phyloP scores from a whole-genome alignment of 352 stramenopile species.

The Globisporangium viniferum region DNA sequence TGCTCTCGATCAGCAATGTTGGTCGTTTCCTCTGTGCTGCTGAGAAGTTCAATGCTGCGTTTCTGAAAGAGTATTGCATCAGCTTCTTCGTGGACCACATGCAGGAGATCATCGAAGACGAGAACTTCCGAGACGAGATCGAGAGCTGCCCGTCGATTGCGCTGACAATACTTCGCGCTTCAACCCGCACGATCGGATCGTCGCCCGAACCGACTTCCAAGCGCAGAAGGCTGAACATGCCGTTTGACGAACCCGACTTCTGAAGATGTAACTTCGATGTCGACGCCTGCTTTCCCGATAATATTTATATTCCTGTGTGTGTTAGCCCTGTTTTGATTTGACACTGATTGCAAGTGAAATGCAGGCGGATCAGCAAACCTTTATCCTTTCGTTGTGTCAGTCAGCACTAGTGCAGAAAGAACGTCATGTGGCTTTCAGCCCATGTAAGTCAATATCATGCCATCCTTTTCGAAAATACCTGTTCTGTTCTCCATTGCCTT shows the following conservation, averaged over 20 bases:
- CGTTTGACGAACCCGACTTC: constrained; percentile 70
- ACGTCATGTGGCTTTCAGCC: constrained; percentile 3
- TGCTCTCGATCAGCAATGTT: constrained; percentile 71
- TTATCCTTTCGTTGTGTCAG: background rate
- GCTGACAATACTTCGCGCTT: constrained; percentile 71
- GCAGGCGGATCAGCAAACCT: constrained; percentile 7
- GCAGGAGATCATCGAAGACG: constrained; percentile 76
- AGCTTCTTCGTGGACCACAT: constrained; percentile 77
- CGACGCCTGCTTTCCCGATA: constrained; percentile 18
- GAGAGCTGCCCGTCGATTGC: constrained; percentile 74
- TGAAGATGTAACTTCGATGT: constrained; percentile 25
- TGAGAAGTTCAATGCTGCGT: constrained; percentile 82
- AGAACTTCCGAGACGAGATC: constrained; percentile 80
- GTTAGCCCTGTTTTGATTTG: constrained; percentile 15
- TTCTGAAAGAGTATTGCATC: constrained; percentile 80
- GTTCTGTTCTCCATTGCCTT: background rate
- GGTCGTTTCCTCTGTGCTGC: constrained; percentile 76
- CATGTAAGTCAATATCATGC: constrained; percentile 17
- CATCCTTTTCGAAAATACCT: constrained; percentile 9
- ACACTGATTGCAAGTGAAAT: constrained; percentile 8
- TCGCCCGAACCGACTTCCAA: constrained; percentile 49
- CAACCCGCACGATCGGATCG: constrained; percentile 29
- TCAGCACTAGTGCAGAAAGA: constrained; percentile 13
- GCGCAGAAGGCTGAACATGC: constrained; percentile 79
- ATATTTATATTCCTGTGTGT: constrained; percentile 34